Conservation (phyloP, 768 basidiomycete genomes). For the Tephrocybe sp. region DNA sequence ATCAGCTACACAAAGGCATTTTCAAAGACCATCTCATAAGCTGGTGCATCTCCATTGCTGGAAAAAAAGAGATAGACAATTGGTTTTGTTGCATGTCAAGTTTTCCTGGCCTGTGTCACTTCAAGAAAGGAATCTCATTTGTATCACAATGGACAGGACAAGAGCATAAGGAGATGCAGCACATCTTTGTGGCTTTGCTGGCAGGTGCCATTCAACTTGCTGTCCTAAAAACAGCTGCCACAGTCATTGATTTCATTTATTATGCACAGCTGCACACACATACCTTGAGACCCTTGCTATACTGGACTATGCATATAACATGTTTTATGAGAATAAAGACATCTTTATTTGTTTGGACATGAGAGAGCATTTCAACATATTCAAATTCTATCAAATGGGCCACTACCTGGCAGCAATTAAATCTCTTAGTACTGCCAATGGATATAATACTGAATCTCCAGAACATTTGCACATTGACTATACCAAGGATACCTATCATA, state of each 20-base stretch:
- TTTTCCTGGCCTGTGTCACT: conserved; percentile 14
- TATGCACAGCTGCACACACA: conserved; percentile 21
- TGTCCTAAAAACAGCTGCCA: neutral
- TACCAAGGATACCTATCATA: conserved; percentile 17
- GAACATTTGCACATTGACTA: conserved; percentile 2
- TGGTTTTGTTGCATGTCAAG: conserved; percentile 30
- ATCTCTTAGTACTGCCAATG: conserved; percentile 17
- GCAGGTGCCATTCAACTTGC: conserved; percentile 14
- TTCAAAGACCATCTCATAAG: conserved; percentile 43
- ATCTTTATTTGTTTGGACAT: conserved; percentile 27
- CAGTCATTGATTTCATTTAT: conserved; percentile 36
- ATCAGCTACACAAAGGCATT: conserved; percentile 50
- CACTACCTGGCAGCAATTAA: conserved; percentile 32
- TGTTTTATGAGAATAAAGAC: conserved; percentile 32
- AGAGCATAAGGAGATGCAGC: conserved; percentile 13
- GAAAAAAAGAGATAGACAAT: conserved; percentile 15
- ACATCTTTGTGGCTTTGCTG: conserved; percentile 28
- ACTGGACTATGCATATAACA: conserved; percentile 20
- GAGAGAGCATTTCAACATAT: conserved; percentile 36
- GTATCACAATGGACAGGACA: conserved; percentile 5
- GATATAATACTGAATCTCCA: conserved; percentile 1
- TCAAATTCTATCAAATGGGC: conserved; percentile 31
- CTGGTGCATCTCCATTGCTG: conserved; percentile 20
- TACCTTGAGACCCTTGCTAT: conserved; percentile 22
- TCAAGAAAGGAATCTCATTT: conserved; percentile 5